Evolutionary conservation across 257 asterid genomes (phyloP).

Genomic region (Cordia subcordata): DNA sequence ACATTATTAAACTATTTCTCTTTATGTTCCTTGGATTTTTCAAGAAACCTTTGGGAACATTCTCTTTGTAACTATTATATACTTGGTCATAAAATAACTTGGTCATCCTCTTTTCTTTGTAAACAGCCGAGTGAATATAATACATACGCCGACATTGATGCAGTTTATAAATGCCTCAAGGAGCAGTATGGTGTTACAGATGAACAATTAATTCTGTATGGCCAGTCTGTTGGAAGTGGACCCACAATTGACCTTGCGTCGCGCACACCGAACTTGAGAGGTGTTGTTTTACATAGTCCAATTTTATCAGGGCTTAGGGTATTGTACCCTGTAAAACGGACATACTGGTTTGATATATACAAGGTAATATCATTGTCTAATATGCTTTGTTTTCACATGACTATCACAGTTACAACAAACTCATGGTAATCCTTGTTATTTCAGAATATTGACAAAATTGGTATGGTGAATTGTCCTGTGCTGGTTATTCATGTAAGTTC

Average conservation of each 20-base stretch:
- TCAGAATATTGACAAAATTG: conserved; percentile 97
- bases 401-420: conserved; percentile 6
- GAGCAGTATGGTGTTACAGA: conserved; percentile 92
- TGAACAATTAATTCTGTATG: conserved; percentile 84
- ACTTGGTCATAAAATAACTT: conserved; percentile 31
- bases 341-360: conserved; percentile 97
- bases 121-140: conserved; percentile 97
- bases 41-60: no score
- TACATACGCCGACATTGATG: conserved; percentile 97
- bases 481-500: conserved; percentile 94
- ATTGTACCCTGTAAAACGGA: conserved; percentile 86
- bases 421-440: conserved; percentile 20
- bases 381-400: conserved; percentile 8
- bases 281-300: conserved; percentile 95
- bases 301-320: conserved; percentile 95
- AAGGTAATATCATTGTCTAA: conserved; percentile 46
- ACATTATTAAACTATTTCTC: no score
- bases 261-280: conserved; percentile 79
- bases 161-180: conserved; percentile 94
- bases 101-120: conserved; percentile 39
- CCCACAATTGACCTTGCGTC: conserved; percentile 97
- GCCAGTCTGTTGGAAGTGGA: conserved; percentile 99
- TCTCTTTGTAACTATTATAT: not conserved
- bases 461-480: conserved; percentile 77
- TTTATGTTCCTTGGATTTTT: no score